phyloP scores from a whole-genome alignment of 108 stramenopile genomes.

The Cyclotella baltica region DNA sequence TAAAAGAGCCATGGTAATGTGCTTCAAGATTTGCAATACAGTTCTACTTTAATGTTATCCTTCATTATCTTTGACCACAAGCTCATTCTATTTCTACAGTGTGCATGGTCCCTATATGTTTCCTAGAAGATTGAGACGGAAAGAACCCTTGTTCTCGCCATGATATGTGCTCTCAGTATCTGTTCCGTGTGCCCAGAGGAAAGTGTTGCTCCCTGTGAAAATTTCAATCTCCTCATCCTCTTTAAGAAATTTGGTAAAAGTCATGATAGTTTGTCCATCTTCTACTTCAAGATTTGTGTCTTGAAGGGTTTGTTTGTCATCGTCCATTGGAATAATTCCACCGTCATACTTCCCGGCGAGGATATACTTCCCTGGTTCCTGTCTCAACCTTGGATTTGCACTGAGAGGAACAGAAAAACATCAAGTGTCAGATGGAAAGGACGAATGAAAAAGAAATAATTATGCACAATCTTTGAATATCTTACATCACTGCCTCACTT shows the following conservation, averaged over 20 bases:
- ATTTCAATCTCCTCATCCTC: constrained; percentile 64
- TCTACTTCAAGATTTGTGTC: constrained; percentile 56
- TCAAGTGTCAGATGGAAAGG: too few species aligned
- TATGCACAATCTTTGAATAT: too few species aligned
- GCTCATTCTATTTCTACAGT: background rate
- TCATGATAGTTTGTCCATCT: constrained; percentile 55
- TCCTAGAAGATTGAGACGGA: background rate
- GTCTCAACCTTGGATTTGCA: constrained; percentile 23
- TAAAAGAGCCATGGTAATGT: too few species aligned
- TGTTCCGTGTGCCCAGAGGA: constrained; percentile 59
- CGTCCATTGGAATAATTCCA: constrained; percentile 48
- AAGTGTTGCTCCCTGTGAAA: constrained; percentile 41
- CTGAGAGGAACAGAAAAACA: constrained; percentile 23
- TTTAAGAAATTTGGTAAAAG: constrained; percentile 66
- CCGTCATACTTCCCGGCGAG: constrained; percentile 26
- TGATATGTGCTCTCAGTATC: constrained; percentile 21
- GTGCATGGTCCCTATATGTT: background rate
- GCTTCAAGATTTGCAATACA: too few species aligned
- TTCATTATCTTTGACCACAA: too few species aligned
- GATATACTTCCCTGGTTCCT: constrained; percentile 53
- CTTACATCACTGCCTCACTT: constrained; percentile 59
- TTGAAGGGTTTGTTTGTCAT: constrained; percentile 62
- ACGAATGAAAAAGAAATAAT: too few species aligned
- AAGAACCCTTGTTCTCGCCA: constrained; percentile 3
- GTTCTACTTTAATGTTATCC: too few species aligned